phyloP scores from a whole-genome alignment of 345 rosid species.

The Pugionium dolabratum region DNA sequence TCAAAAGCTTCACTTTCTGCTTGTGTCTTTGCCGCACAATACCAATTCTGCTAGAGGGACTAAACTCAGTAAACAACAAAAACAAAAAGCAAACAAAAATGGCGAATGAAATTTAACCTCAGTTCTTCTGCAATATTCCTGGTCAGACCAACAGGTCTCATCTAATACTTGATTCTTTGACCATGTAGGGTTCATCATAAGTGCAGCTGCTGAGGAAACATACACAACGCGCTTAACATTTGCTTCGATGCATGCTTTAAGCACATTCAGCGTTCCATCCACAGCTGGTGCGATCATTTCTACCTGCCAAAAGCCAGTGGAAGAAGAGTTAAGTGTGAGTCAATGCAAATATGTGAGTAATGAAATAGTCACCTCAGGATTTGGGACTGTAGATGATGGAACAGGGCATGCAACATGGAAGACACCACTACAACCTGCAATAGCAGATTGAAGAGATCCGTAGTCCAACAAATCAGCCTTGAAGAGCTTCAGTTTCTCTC shows the following conservation, averaged over 20 bases:
- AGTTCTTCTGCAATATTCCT: constrained; percentile 53
- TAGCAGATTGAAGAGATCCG: constrained; percentile 47
- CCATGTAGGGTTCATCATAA: constrained; percentile 57
- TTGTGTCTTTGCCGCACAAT: constrained; percentile 64
- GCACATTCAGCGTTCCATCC: constrained; percentile 68
- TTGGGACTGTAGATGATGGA: constrained; percentile 46
- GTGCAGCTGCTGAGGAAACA: constrained; percentile 65
- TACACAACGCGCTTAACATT: constrained; percentile 60
- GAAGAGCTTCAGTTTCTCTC: constrained; percentile 60
- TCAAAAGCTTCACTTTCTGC: constrained; percentile 75
- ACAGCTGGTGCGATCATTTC: constrained; percentile 68
- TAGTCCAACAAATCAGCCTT: constrained; percentile 66
- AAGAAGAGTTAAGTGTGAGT: background rate
- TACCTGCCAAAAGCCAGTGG: constrained; percentile 38
- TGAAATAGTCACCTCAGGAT: constrained; percentile 43
- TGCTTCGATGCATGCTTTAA: constrained; percentile 57
- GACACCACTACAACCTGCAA: constrained; percentile 59
- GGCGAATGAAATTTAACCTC: constrained; percentile 41
- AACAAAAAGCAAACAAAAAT: background rate
- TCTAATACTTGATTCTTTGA: constrained; percentile 51
- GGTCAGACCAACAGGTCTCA: constrained; percentile 68
- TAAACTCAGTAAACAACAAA: background rate
- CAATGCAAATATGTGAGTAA: background rate
- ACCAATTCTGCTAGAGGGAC: constrained; percentile 60
- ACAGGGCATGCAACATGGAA: constrained; percentile 76